Base-by-base conservation (phyloP, 2,329 filamentous ascomycete genomes). In the Trichoderma atrobrunneum region DNA sequence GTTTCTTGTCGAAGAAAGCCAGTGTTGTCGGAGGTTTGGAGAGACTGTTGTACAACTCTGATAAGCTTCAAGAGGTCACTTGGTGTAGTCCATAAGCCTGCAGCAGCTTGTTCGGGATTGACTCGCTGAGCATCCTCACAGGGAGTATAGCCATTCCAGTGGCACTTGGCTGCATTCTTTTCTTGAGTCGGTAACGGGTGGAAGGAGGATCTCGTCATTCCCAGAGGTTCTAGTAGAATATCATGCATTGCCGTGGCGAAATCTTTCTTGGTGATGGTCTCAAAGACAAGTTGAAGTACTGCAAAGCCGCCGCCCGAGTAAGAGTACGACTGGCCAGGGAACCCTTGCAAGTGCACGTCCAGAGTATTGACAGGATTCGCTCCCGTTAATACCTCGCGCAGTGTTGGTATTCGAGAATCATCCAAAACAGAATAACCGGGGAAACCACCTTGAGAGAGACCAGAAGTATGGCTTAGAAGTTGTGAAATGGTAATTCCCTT, bases 41-140 rank as follows among this genome's bases (percentile, higher is more conserved):
- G 72, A 4, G 76, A 77, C 18, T 43, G 51, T 34, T 77, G 76
- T 11, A 76, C 70, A 11, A 71, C 76, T 11, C 57, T 21, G 8
- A 76, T 36, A 2, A 73, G 72, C 36, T 73, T 76, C 24, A 77
- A 70, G 1, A 77, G 71, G 5, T 77, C 76, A 4, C 70, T 73
- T 4, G 76, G 76, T 3, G 76, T 77, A 26, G 74, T 77, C 76
- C 75, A 77, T 18, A 77, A 59, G 2, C 75, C 71, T 1, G 73
- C 75, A 8, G 75, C 75, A 3, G 73, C 74, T 14, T 72, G 56
- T 54, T 75, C 74, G 0, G 74, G 75, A 1, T 68, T 36, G 14
- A 73, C 63, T 14, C 67, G 71, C 14, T 73, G 73, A 26, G 32
- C 43, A 21, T 32, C 61, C 7, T 72, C 56, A 4, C 70, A 70